Percentiles rank a stretch among this genome's conserved stretches.
Evolutionary conservation across 257 asterid genomes (phyloP).

Genomic region (Ajuga chamaepitys): DNA sequence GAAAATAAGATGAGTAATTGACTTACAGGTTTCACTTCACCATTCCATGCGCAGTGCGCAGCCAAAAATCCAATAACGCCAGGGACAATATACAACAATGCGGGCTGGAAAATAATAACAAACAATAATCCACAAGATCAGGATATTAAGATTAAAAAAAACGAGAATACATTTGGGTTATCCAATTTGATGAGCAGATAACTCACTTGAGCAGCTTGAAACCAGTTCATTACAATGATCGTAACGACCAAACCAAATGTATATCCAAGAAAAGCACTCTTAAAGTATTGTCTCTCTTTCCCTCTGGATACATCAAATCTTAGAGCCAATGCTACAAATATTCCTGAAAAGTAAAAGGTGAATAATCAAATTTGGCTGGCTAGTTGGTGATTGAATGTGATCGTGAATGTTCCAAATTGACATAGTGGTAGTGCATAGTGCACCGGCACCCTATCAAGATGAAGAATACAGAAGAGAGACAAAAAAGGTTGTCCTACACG

Average conservation of each 20-base stretch:
- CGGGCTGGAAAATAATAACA: conserved; percentile 60
- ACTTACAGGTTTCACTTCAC: conserved; percentile 86
- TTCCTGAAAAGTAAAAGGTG: conserved; percentile 45
- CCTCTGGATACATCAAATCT: conserved; percentile 94
- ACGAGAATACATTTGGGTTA: background rate
- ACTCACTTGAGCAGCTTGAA: conserved; percentile 95
- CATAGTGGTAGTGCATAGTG: no score
- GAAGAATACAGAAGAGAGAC: background rate
- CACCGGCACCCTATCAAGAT: no score
- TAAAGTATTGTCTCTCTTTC: conserved; percentile 66
- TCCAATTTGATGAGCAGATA: background rate
- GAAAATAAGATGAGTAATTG: background rate
- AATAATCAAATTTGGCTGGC: no score
- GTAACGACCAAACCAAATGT: conserved; percentile 62
- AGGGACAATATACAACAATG: conserved; percentile 90
- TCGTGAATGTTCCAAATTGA: background rate
- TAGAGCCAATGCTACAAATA: conserved; percentile 92
- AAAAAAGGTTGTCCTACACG: background rate
- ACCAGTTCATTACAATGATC: conserved; percentile 93
- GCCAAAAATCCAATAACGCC: conserved; percentile 89
- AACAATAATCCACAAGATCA: background rate
- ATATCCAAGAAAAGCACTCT: conserved; percentile 88
- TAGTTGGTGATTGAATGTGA: no score
- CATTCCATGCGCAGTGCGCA: conserved; percentile 80
- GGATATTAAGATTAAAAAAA: background rate